Base-by-base conservation (phyloP, 2,329 filamentous ascomycete species). In the Pseudogymnoascus sp. region DNA sequence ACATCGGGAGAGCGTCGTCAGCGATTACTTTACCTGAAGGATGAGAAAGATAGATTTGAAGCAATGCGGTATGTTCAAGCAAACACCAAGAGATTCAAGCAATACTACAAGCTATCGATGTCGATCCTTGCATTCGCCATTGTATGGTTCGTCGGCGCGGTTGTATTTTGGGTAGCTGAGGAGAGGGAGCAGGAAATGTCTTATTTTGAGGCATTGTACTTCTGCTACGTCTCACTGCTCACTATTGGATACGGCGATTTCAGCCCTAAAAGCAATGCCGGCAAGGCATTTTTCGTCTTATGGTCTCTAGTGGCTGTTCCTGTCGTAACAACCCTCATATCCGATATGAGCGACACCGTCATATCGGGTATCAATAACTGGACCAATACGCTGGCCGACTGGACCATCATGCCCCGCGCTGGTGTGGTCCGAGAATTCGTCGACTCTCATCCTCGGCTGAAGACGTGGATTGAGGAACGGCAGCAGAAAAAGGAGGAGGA, bases 231-330 rank as follows among this genome's bases (percentile, higher is more conserved):
- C 18, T 84, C 82, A 1, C 80, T 90, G 0, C 72, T 90, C 8
- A 89, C 87, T 0, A 86, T 90, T 51, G 87, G 87, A 1, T 89
- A 89, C 67, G 87, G 87, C 5, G 87, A 90, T 68, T 76, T 87
- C 18, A 79, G 81, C 7, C 87, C 87, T 0, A 81, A 81, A 65
- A 83, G 81, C 5, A 89, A 89, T 68, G 80, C 84, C 0, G 86
- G 86, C 3, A 82, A 87, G 57, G 84, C 85, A 0, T 88, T 90
- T 71, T 90, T 90, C 70, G 81, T 90, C 4, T 78, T 90, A 23
- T 90, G 87, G 87, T 85, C 81, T 26, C 74, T 90, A 2, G 78
- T 89, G 40, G 86, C 87, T 2, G 81, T 90, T 1, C 87, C 87
- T 0, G 87, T 85, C 1, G 88, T 89, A 82, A 89, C 87, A 0